These are phyloP conservation scores for Eremothecium cymbalariae DNA, from an alignment of 1,139 yeast genomes.

Conservation along the genomic window DNA sequence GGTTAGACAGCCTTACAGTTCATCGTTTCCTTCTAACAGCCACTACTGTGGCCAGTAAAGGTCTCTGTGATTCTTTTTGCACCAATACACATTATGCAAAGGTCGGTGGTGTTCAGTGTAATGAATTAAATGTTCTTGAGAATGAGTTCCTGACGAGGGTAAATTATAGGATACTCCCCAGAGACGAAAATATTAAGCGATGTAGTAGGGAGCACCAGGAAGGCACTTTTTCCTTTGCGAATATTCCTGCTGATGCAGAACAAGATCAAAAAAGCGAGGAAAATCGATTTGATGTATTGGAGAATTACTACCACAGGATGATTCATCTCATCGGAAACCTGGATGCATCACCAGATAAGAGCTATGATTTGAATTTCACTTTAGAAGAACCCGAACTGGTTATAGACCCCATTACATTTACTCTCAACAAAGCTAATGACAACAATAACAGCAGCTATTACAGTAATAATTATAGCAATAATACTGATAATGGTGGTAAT, in stretches of 20 bases:
- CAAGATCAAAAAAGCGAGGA: not conserved
- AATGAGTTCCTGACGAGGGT: slow-evolving; percentile 78
- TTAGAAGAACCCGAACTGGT: not conserved
- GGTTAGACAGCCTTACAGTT: slow-evolving; percentile 82
- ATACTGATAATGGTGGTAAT: not conserved
- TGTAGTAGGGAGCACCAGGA: slow-evolving; percentile 28
- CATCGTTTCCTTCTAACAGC: slow-evolving; percentile 88
- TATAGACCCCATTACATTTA: not conserved
- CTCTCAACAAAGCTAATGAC: not conserved
- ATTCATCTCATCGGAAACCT: slow-evolving; percentile 49
- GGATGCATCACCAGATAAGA: slow-evolving; percentile 25
- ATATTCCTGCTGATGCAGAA: slow-evolving; percentile 10
- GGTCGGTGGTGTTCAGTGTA: slow-evolving; percentile 87
- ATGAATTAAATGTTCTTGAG: slow-evolving; percentile 80
- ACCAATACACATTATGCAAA: slow-evolving; percentile 91
- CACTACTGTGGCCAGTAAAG: slow-evolving; percentile 85
- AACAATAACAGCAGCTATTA: not conserved
- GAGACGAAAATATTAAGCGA: slow-evolving; percentile 35
- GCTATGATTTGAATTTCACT: slow-evolving; percentile 4
- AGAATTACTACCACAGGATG: slow-evolving; percentile 54
- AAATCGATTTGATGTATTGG: slow-evolving; percentile 37
- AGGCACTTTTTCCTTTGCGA: slow-evolving; percentile 21
- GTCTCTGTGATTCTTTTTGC: slow-evolving; percentile 88
- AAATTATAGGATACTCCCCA: slow-evolving; percentile 66
- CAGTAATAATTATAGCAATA: not conserved